Evolutionary conservation across 208 protist genomes (phyloP).

Genomic region (Wallacemonas collosoma): DNA sequence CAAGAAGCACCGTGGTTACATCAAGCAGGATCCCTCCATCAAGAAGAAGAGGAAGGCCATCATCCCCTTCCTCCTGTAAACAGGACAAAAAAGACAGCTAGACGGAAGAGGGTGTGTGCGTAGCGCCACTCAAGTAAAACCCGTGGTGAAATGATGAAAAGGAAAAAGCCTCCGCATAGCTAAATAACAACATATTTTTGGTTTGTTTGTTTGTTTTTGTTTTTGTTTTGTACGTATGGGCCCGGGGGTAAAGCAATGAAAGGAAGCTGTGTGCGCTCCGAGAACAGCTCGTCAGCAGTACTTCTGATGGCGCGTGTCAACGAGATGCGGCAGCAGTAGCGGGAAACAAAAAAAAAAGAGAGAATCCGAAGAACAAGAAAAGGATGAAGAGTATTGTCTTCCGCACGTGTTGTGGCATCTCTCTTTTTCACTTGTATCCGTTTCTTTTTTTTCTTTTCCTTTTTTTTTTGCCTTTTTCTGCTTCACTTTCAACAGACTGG

Average conservation of each 20-base stretch:
- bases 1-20: constrained; percentile 86
- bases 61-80: constrained; percentile 87
- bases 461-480: background rate
- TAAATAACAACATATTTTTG: too few relatives aligned
- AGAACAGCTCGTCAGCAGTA: too few relatives aligned
- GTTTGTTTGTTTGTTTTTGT: too few relatives aligned
- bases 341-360: too few relatives aligned
- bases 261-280: too few relatives aligned
- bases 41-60: constrained; percentile 80
- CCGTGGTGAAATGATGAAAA: background rate
- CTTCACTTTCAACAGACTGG: background rate
- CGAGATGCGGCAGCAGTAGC: too few relatives aligned
- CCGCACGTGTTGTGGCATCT: constrained; percentile 9
- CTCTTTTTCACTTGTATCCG: constrained; percentile 15
- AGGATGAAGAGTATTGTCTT: constrained; percentile 3
- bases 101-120: background rate
- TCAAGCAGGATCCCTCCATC: constrained; percentile 73
- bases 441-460: constrained; percentile 23
- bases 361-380: background rate
- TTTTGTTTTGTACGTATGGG: too few relatives aligned
- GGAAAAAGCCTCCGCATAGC: background rate
- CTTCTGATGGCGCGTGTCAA: too few relatives aligned
- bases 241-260: too few relatives aligned
- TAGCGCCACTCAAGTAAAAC: too few relatives aligned
- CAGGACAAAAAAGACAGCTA: constrained; percentile 9